phyloP scores from a whole-genome alignment of 345 rosid genomes.

The Pistacia integerrima region DNA sequence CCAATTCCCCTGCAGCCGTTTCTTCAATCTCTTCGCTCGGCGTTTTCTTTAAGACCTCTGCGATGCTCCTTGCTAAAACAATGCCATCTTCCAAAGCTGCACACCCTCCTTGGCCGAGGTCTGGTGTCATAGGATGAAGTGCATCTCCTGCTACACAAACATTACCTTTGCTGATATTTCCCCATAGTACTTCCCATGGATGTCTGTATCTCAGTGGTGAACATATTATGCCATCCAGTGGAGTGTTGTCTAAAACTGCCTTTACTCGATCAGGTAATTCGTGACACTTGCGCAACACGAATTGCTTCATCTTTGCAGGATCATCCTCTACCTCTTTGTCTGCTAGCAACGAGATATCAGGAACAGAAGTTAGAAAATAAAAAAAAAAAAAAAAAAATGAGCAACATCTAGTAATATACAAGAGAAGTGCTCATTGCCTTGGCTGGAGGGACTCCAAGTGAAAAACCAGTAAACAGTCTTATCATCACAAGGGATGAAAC shows the following conservation, averaged over 20 bases:
- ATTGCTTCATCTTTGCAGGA: slow-evolving; percentile 42
- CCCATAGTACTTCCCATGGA: slow-evolving; percentile 65
- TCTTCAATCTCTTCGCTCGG: background rate
- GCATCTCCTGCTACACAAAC: slow-evolving; percentile 75
- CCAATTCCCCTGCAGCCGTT: slow-evolving; percentile 10
- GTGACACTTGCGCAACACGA: slow-evolving; percentile 43
- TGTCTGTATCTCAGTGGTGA: slow-evolving; percentile 41
- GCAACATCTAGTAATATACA: background rate
- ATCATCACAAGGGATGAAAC: slow-evolving; percentile 41
- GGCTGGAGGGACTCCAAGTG: slow-evolving; percentile 26
- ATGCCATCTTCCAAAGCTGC: slow-evolving; percentile 68
- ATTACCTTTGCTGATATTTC: slow-evolving; percentile 58
- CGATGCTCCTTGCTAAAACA: slow-evolving; percentile 66
- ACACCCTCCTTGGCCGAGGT: slow-evolving; percentile 72
- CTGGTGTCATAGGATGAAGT: slow-evolving; percentile 77
- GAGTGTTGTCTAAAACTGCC: slow-evolving; percentile 41
- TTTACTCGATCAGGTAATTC: slow-evolving; percentile 37
- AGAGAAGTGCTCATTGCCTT: slow-evolving; percentile 24
- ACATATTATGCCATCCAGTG: slow-evolving; percentile 30
- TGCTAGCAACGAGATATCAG: background rate
- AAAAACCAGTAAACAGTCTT: slow-evolving; percentile 34
- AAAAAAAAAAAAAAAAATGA: background rate
- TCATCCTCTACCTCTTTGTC: slow-evolving; percentile 30
- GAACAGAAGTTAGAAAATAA: background rate
- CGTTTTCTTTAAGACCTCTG: slow-evolving; percentile 35